phyloP scores from a whole-genome alignment of 495 filamentous ascomycete species.

The Apiosordaria backusii region DNA sequence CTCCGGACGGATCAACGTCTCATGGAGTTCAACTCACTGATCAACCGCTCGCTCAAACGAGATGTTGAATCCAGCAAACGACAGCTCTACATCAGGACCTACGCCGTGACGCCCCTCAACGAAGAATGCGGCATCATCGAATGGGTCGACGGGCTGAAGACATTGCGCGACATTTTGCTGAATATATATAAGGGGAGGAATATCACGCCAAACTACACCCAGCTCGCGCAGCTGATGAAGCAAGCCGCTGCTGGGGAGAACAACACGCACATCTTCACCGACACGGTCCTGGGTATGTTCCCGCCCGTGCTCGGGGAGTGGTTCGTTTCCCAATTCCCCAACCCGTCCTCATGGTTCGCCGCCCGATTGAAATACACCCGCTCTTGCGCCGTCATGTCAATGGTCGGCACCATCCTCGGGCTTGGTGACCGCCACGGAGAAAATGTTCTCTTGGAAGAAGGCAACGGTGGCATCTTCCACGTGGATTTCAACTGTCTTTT shows the following conservation, averaged over 20 bases:
- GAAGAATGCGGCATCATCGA: slow-evolving; percentile 98
- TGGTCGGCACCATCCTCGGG: slow-evolving; percentile 91
- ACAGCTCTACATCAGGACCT: slow-evolving; percentile 84
- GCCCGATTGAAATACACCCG: slow-evolving; percentile 89
- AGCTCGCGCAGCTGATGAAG: slow-evolving; percentile 46
- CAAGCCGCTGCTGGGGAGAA: slow-evolving; percentile 40
- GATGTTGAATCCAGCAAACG: slow-evolving; percentile 87
- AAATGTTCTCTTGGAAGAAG: slow-evolving; percentile 93
- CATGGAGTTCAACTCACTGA: slow-evolving; percentile 99
- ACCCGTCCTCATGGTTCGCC: slow-evolving; percentile 85
- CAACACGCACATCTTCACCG: slow-evolving; percentile 63
- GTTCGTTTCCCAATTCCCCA: slow-evolving; percentile 93
- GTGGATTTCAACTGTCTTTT: slow-evolving; percentile 99
- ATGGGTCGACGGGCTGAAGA: slow-evolving; percentile 96
- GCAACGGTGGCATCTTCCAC: slow-evolving; percentile 89
- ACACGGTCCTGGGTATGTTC: slow-evolving; percentile 62
- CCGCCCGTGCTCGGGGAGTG: slow-evolving; percentile 84
- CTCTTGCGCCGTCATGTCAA: slow-evolving; percentile 94
- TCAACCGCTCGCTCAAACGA: slow-evolving; percentile 86
- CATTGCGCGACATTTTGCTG: slow-evolving; percentile 86
- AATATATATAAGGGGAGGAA: slow-evolving; percentile 68
- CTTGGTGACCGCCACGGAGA: slow-evolving; percentile 97
- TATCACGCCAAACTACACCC: slow-evolving; percentile 50
- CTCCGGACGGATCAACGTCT: slow-evolving; percentile 93
- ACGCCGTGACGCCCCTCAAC: slow-evolving; percentile 92